Evolutionary conservation across 129 eudicot species (phyloP), one percentile per base, ranked within the genome.

Genomic region (Calendula officinalis): DNA sequence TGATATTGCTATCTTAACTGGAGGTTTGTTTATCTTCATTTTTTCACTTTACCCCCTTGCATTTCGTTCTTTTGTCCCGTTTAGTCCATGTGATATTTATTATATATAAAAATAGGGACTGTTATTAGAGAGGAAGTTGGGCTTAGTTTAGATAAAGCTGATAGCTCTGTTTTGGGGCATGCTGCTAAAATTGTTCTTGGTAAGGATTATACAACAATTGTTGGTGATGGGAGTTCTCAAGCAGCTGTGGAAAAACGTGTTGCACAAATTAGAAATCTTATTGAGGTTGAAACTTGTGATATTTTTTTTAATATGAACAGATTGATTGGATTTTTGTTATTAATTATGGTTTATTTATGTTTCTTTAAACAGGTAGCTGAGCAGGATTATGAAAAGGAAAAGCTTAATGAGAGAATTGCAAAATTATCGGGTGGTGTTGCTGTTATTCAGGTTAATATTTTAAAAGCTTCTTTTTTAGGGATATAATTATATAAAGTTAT

Each of bases 161-260:
- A 78, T 35, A 74, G 70, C 60, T 81, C 77, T 59, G 96, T 88
- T 12, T 58, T 88, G 78, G 96, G 96, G 43, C 76, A 81, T 52
- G 96, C 96, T 44, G 86, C 96, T 10, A 88, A 88, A 69, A 77
- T 88, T 6, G 91, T 83, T 58, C 70, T 90, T 10, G 67, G 78
- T 22, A 90, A 90, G 76, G 97, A 90, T 51, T 56, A 76, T 7
- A 83, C 95, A 2, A 86, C 95, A 39, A 90, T 90, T 45, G 89
- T 90, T 44, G 92, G 97, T 36, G 95, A 90, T 68, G 97, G 97
- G 1, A 90, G 92, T 70, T 66, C 85, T 32, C 95, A 86, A 71
- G 95, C 64, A 36, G 84, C 76, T 1, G 92, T 90, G 8, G 74
- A 75, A 53, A 79, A 78, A 71, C 86, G 86, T 41, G 95, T 90